phyloP scores from a whole-genome alignment of 208 protist species.

The Kentomonas sorsogonicus region DNA sequence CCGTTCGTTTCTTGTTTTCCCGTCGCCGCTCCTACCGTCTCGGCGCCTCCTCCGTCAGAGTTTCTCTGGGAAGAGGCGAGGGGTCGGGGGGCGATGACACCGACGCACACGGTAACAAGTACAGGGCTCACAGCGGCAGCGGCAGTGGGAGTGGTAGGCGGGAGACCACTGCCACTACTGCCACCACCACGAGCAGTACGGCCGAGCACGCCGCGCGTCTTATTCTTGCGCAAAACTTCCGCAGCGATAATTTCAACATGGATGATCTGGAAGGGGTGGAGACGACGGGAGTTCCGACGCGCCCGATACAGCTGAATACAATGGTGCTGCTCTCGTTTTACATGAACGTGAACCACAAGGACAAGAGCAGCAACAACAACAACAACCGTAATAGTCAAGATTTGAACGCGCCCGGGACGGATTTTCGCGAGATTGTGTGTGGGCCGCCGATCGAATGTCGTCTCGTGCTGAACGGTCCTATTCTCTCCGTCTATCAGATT shows the following conservation, averaged over 20 bases:
- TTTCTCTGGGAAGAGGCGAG: not conserved
- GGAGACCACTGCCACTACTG: constrained; percentile 1
- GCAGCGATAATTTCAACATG: constrained; percentile 1
- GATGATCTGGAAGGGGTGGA: constrained; percentile 31
- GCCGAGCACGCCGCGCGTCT: constrained; percentile 1
- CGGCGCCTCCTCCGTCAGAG: not conserved
- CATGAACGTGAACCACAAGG: constrained; percentile 29
- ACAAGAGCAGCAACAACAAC: not conserved
- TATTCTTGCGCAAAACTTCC: not conserved
- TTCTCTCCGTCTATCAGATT: constrained; percentile 4
- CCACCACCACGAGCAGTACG: not conserved
- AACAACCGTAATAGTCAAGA: no score
- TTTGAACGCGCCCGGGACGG: no score
- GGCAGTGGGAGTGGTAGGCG: no score
- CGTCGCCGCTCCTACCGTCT: no score
- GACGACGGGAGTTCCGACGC: constrained; percentile 22
- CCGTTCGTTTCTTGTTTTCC: no score
- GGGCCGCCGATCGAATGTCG: constrained; percentile 5
- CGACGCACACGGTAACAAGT: not conserved
- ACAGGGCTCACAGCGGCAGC: not conserved
- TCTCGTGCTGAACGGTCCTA: not conserved
- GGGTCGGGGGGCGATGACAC: not conserved
- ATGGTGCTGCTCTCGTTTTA: constrained; percentile 17
- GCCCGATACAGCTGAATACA: constrained; percentile 27
- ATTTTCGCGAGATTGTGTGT: no score